Base-by-base conservation (phyloP, 192 early-diverging fungal genomes). In the Mortierella claussenii region DNA sequence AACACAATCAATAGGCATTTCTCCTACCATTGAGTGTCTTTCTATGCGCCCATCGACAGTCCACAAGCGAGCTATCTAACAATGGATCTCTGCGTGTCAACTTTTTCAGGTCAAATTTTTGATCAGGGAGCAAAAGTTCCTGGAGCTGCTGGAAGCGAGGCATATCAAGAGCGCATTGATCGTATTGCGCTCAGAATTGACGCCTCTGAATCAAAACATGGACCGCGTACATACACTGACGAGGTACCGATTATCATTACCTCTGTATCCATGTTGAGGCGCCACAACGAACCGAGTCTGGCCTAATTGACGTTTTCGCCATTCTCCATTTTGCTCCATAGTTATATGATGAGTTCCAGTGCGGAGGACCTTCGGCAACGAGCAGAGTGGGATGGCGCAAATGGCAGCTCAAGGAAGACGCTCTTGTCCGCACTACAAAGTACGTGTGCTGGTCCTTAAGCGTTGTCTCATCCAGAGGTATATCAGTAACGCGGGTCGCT, bases 91-190 rank as follows among this genome's bases (percentile, higher is more conserved):
- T 17, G 12, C 1, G 12, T 37, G 52, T 78, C 44, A 21, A 31
- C 1, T 24, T 31, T 24, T 23, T 8, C 30, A 68, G 42, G 87
- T 89, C 27, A 80, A 71, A 60, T 96, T 97, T 69, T 80, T 95
- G 28, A 85, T 97, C 54, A 83, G 93, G 50, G 82, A 91, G 47
- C 98, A 99, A 85, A 94, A 96, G 71, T 99, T 90, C 64, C 76
- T 98, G 27, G 98, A 99, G 75, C 76, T 92, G 4, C 65, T 99
- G 33, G 94, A 96, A 79, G 63, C 68, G 6, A 71, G 84, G 42
- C 55, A 91, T 36, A 86, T 89, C 3, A 88, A 92, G 61, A 81
- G 85, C 49, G 97, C 97, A 4, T 67, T 97, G 45, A 47, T 84
- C 5, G 83, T 95, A 7, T 79, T 99, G 26, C 89, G 94, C 42